A percentile compares a stretch with the other conserved stretches of the same genome.
Evolutionary conservation across 2,329 filamentous ascomycete species (phyloP).

Genomic region (Apiospora kogelbergensis): DNA sequence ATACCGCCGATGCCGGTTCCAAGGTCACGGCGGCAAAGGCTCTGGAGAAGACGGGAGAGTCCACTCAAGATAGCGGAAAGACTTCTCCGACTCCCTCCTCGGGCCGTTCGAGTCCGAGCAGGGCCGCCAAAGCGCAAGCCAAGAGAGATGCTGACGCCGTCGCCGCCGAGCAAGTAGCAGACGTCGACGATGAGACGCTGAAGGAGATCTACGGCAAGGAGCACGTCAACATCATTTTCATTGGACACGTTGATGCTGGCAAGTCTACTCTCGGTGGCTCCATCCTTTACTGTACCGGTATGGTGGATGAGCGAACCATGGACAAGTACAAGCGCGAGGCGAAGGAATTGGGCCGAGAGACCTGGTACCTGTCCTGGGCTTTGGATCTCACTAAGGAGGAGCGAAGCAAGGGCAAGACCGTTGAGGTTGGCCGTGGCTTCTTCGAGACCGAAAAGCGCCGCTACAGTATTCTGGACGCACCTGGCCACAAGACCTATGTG

Average conservation of each 20-base stretch:
- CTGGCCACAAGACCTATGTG: constrained; percentile 96
- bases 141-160: constrained; percentile 78
- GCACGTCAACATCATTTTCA: constrained; percentile 92
- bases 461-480: constrained; percentile 96
- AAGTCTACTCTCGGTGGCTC: constrained; percentile 95
- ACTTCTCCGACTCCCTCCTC: constrained; percentile 81
- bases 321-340: constrained; percentile 98
- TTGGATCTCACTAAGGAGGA: constrained; percentile 97
- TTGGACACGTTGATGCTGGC: constrained; percentile 96
- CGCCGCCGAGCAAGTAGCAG: constrained; percentile 75
- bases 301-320: constrained; percentile 99
- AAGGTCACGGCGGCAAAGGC: constrained; percentile 88
- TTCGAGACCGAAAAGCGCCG: constrained; percentile 96
- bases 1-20: constrained; percentile 57
- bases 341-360: constrained; percentile 93
- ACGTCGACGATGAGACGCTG: constrained; percentile 71
- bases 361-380: constrained; percentile 99
- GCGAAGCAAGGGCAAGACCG: constrained; percentile 93
- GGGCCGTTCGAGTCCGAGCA: constrained; percentile 77
- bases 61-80: constrained; percentile 61
- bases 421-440: constrained; percentile 92
- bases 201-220: constrained; percentile 97
- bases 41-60: constrained; percentile 85
- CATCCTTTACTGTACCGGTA: constrained; percentile 90
- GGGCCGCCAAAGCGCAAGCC: constrained; percentile 40